Evolutionary conservation across 129 eudicot species (phyloP), one percentile per base, ranked within the genome.

Genomic region (Pulicaria dysenterica): DNA sequence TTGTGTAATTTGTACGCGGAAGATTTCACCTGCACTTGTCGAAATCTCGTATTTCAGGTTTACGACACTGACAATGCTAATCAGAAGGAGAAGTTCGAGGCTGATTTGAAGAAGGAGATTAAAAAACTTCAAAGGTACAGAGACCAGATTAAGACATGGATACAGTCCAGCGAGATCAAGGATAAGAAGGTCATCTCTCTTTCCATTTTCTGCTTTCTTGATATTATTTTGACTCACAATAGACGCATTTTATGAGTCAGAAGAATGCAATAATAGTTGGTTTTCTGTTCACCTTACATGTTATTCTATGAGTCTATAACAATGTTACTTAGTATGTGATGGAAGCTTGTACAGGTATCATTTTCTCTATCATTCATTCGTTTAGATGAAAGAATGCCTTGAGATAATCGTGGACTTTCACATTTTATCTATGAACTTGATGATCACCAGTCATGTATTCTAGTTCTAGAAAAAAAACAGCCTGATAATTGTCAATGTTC

Each of bases 81-180:
- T 47, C 99, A 95, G 77, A 95, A 95, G 84, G 99, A 95, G 85
- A 95, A 95, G 78, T 95, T 88, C 69, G 99, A 91, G 75, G 99
- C 99, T 6, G 99, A 95, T 71, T 88, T 95, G 90, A 95, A 95
- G 95, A 95, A 95, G 83, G 99, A 95, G 73, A 95, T 95, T 19
- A 95, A 91, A 84, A 95, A 95, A 72, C 71, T 95, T 50, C 99
- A 95, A 90, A 84, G 97, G 71, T 95, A 95, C 64, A 83, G 99
- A 69, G 99, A 95, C 70, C 99, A 95, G 83, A 95, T 95, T 50
- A 95, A 95, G 85, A 90, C 99, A 58, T 95, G 99, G 99, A 90
- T 95, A 46, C 99, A 95, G 73, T 95, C 97, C 64, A 94, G 97
- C 48, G 99, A 94, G 81, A 94, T 94, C 74, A 94, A 94, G 85